phyloP scores from a whole-genome alignment of 345 rosid genomes.

The Murraya koenigii region DNA sequence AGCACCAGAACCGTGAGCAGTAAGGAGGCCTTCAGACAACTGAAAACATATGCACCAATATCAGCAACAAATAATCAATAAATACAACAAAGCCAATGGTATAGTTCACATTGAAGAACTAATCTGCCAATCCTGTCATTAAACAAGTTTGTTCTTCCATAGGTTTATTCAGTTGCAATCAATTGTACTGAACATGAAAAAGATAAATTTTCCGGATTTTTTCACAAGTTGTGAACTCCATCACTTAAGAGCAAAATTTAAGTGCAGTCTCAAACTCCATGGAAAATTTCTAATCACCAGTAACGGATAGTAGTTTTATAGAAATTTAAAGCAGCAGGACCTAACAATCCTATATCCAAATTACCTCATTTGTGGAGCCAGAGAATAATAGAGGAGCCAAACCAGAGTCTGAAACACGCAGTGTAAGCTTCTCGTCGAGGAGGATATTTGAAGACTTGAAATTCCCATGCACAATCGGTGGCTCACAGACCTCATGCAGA shows the following conservation, averaged over 20 bases:
- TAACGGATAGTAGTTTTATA: not conserved
- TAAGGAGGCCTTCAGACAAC: conserved; percentile 44
- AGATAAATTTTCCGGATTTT: not conserved
- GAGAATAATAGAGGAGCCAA: conserved; percentile 59
- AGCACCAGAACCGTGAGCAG: conserved; percentile 54
- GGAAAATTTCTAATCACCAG: not conserved
- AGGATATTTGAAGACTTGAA: conserved; percentile 82
- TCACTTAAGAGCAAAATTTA: conserved; percentile 9
- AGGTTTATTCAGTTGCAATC: not conserved
- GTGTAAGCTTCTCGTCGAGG: conserved; percentile 63
- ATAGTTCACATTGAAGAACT: not conserved
- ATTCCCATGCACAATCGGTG: conserved; percentile 68
- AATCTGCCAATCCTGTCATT: not conserved
- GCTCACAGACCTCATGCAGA: conserved; percentile 84
- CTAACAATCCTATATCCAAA: not conserved
- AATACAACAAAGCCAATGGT: not conserved
- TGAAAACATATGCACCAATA: conserved; percentile 18
- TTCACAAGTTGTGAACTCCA: not conserved
- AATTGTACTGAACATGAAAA: not conserved
- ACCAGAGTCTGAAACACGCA: conserved; percentile 77
- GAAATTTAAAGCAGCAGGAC: not conserved
- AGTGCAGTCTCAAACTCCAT: not conserved
- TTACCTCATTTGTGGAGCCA: conserved; percentile 60
- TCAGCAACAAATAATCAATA: conserved; percentile 7
- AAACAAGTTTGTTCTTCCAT: not conserved